These are phyloP conservation scores for Botrytis fabae DNA, from an alignment of 2,329 filamentous ascomycete species.

Conservation along the genomic window DNA sequence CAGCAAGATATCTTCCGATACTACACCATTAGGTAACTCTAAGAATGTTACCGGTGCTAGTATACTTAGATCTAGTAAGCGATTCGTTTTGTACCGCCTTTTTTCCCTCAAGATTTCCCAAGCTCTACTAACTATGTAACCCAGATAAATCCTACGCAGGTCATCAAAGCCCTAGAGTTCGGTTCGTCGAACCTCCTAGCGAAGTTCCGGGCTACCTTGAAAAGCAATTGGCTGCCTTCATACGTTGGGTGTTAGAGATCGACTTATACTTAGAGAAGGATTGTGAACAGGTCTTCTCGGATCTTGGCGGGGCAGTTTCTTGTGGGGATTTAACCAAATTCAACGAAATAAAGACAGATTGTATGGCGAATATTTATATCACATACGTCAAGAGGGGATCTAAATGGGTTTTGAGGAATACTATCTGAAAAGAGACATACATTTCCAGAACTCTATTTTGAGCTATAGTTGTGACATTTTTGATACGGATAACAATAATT, in stretches of 20 bases:
- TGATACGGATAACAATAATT: no score
- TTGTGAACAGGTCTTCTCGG: not conserved
- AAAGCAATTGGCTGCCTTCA: not conserved
- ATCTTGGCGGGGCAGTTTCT: constrained; percentile 1
- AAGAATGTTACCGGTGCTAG: not conserved
- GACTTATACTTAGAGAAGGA: not conserved
- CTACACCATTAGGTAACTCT: not conserved
- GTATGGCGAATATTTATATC: not conserved
- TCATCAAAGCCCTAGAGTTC: not conserved
- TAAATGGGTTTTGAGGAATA: constrained; percentile 6
- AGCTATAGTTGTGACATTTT: no score
- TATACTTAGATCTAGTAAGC: not conserved
- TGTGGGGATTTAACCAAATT: not conserved
- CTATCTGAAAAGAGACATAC: no score
- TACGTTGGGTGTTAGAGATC: not conserved
- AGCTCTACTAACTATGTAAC: not conserved
- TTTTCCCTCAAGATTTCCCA: not conserved
- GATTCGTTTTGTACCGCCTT: not conserved
- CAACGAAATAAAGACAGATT: not conserved
- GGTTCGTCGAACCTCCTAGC: not conserved
- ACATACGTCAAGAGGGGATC: constrained; percentile 3
- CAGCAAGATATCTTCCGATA: constrained; percentile 3
- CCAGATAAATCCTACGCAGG: not conserved
- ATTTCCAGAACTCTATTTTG: no score
- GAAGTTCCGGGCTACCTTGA: not conserved